Evolutionary conservation across 2,329 filamentous ascomycete genomes (phyloP).

Genomic region (Phaeophleospora eucalypticola): DNA sequence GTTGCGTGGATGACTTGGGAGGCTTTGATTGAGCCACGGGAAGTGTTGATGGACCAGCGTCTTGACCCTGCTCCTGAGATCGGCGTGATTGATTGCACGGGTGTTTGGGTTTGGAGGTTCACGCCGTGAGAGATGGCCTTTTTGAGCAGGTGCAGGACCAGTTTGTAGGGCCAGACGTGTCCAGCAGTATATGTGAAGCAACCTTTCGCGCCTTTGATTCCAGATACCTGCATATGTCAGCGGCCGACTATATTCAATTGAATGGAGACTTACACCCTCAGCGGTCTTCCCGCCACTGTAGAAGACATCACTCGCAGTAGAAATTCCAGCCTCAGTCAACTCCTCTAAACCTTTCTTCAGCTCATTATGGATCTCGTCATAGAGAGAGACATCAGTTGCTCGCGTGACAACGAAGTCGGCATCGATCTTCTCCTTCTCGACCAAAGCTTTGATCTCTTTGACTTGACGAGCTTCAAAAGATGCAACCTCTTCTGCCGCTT

Average conservation of each 20-base stretch:
- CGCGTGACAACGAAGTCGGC: slow-evolving; percentile 45
- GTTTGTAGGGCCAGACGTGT: slow-evolving; percentile 31
- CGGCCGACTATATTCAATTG: background rate
- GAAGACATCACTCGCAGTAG: slow-evolving; percentile 30
- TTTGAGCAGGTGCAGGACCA: slow-evolving; percentile 23
- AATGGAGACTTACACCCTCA: slow-evolving; percentile 24
- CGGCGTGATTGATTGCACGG: slow-evolving; percentile 73
- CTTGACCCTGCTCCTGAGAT: slow-evolving; percentile 32
- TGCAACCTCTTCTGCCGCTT: slow-evolving; percentile 31
- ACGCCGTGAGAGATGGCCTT: slow-evolving; percentile 45
- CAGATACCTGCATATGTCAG: slow-evolving; percentile 30
- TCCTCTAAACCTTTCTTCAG: slow-evolving; percentile 31
- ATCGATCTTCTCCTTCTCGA: slow-evolving; percentile 40
- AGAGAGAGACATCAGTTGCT: slow-evolving; percentile 39
- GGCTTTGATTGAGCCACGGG: slow-evolving; percentile 24
- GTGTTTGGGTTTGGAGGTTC: slow-evolving; percentile 70
- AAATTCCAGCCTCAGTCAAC: slow-evolving; percentile 29
- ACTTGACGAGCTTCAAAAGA: slow-evolving; percentile 33
- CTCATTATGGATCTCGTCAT: slow-evolving; percentile 19
- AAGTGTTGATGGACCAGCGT: slow-evolving; percentile 20
- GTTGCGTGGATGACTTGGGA: slow-evolving; percentile 33
- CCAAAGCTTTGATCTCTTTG: slow-evolving; percentile 33
- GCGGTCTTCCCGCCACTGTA: slow-evolving; percentile 28
- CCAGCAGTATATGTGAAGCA: slow-evolving; percentile 48
- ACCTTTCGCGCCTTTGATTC: slow-evolving; percentile 37